These are phyloP conservation scores for Escallonia herrerae DNA, from an alignment of 129 eudicot genomes.

Conservation along the genomic window DNA sequence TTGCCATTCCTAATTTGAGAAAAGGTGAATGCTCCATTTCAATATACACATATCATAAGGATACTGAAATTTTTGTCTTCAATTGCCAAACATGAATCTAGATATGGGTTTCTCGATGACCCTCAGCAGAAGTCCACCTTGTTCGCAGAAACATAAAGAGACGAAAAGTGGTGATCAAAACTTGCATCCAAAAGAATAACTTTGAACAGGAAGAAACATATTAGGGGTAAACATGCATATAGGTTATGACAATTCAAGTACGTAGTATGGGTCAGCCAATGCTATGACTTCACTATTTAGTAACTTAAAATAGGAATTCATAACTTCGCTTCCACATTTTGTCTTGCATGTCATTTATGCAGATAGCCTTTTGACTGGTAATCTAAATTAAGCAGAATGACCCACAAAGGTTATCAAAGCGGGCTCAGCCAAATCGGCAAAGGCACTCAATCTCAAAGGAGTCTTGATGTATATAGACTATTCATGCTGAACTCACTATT, in stretches of 20 bases:
- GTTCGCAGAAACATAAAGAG: too few relatives aligned
- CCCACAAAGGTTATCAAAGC: not conserved
- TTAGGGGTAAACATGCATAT: too few relatives aligned
- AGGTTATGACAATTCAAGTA: too few relatives aligned
- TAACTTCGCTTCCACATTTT: not conserved
- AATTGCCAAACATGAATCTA: not conserved
- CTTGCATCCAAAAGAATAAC: too few relatives aligned
- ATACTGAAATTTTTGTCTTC: not conserved
- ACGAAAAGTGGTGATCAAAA: too few relatives aligned
- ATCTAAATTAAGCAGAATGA: not conserved
- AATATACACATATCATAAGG: too few relatives aligned
- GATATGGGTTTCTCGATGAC: not conserved
- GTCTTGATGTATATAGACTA: not conserved
- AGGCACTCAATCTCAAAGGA: not conserved
- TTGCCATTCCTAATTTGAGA: conserved; percentile 77
- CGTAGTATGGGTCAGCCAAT: too few relatives aligned
- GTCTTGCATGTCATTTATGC: not conserved
- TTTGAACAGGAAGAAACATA: too few relatives aligned
- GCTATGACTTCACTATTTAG: too few relatives aligned
- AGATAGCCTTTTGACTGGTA: not conserved
- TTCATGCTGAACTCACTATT: too few relatives aligned
- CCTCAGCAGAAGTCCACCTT: too few relatives aligned
- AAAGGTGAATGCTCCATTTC: not conserved
- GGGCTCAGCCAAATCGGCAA: not conserved
- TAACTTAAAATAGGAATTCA: not conserved